Percentiles rank a stretch among this genome's conserved stretches.
Conservation (phyloP, 768 basidiomycete species). For the Gyrodon lividus region DNA sequence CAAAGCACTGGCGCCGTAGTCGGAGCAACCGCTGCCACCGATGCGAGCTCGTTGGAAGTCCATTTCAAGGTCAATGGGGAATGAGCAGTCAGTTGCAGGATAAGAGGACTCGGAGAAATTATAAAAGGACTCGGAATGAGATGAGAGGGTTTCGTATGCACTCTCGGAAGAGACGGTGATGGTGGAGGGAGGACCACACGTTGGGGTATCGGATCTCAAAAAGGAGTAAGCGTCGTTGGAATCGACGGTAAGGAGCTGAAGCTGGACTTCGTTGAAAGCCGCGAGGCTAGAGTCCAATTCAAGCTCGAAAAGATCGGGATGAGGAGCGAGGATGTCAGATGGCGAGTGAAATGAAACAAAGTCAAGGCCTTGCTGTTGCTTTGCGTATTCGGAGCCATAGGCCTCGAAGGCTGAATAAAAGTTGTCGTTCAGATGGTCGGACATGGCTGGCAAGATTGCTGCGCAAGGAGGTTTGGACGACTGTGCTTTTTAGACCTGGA, state of each 20-base stretch:
- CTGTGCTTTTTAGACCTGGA: conserved; percentile 20
- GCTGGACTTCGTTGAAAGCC: conserved; percentile 60
- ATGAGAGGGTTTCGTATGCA: conserved; percentile 65
- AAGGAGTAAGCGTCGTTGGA: conserved; percentile 63
- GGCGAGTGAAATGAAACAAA: conserved; percentile 70
- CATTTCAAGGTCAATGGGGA: conserved; percentile 70
- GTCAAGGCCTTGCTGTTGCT: conserved; percentile 49
- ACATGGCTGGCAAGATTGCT: conserved; percentile 27
- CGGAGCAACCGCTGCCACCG: conserved; percentile 44
- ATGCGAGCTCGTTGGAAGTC: conserved; percentile 65
- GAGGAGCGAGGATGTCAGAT: conserved; percentile 71
- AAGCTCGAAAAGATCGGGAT: conserved; percentile 80
- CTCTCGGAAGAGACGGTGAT: conserved; percentile 81
- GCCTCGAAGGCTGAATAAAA: conserved; percentile 35
- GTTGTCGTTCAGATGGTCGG: conserved; percentile 31
- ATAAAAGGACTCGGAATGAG: conserved; percentile 69
- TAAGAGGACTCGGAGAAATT: conserved; percentile 57
- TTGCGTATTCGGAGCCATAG: conserved; percentile 37
- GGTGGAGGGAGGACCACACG: conserved; percentile 70
- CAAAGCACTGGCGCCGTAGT: conserved; percentile 46
- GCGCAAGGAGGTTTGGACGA: conserved; percentile 23
- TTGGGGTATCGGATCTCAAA: conserved; percentile 61
- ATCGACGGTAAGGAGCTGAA: conserved; percentile 63
- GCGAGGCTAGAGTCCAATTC: conserved; percentile 75
- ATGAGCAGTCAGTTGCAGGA: conserved; percentile 50